Evolutionary conservation across 768 basidiomycete genomes (phyloP).

Genomic region (Calvatia gigantea): DNA sequence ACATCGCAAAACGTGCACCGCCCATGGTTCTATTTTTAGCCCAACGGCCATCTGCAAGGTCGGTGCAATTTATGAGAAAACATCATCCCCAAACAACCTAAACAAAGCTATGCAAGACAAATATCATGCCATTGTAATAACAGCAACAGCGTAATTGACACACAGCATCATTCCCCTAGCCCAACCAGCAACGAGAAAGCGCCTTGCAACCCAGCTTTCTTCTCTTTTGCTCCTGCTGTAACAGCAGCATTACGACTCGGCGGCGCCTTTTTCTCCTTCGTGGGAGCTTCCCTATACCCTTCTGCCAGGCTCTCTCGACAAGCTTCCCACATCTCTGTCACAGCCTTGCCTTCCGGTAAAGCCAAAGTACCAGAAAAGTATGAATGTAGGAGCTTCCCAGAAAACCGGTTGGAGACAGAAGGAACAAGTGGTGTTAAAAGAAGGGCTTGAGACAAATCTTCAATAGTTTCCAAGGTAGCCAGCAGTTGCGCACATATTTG

Average conservation of each 20-base stretch:
- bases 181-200: constrained; percentile 42
- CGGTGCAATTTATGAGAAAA: too few species aligned
- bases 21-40: too few species aligned
- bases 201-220: constrained; percentile 15
- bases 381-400: constrained; percentile 58
- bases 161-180: constrained; percentile 26
- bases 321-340: constrained; percentile 42
- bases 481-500: constrained; percentile 67
- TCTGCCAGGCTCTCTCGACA: constrained; percentile 42
- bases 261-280: constrained; percentile 33
- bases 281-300: constrained; percentile 44
- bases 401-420: constrained; percentile 45
- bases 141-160: not conserved
- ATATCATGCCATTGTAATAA: too few species aligned
- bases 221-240: constrained; percentile 4
- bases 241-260: constrained; percentile 15
- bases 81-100: too few species aligned
- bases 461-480: constrained; percentile 55
- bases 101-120: too few species aligned
- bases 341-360: constrained; percentile 19
- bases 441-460: constrained; percentile 58
- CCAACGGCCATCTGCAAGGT: too few species aligned
- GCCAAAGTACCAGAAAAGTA: constrained; percentile 34
- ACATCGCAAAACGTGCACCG: too few species aligned
- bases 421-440: constrained; percentile 49